Conservation (phyloP, 306 rosid genomes). For the Gillenia trifoliata region DNA sequence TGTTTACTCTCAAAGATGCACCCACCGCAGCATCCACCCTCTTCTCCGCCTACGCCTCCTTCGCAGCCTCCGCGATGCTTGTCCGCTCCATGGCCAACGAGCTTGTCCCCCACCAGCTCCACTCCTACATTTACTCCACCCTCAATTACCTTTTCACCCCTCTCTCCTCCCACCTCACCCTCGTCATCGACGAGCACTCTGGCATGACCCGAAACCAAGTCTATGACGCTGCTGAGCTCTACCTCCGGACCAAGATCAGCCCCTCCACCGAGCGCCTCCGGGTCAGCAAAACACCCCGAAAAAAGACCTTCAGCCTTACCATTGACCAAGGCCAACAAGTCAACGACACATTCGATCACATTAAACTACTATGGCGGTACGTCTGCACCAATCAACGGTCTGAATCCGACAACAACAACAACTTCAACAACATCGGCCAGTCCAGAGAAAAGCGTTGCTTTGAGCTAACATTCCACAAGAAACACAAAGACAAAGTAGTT, state of each 20-base stretch:
- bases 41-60: slow-evolving; percentile 42
- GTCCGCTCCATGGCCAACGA: slow-evolving; percentile 28
- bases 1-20: not conserved
- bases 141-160: slow-evolving; percentile 25
- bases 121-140: slow-evolving; percentile 16
- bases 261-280: slow-evolving; percentile 17
- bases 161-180: slow-evolving; percentile 24
- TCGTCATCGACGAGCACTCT: slow-evolving; percentile 16
- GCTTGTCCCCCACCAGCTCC: slow-evolving; percentile 24
- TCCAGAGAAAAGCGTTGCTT: slow-evolving; percentile 11
- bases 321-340: slow-evolving; percentile 23
- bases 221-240: slow-evolving; percentile 29
- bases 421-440: not conserved
- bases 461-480: slow-evolving; percentile 30
- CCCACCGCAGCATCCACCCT: slow-evolving; percentile 25
- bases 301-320: slow-evolving; percentile 22
- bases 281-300: slow-evolving; percentile 19
- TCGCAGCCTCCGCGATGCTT: slow-evolving; percentile 32
- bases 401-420: not conserved
- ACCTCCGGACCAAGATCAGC: slow-evolving; percentile 28
- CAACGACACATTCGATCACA: slow-evolving; percentile 5
- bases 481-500: slow-evolving; percentile 20
- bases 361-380: slow-evolving; percentile 20
- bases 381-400: not conserved
- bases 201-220: slow-evolving; percentile 30